Percentiles rank a stretch among this genome's conserved stretches.
Evolutionary conservation across 139 green algal genomes (phyloP).

Genomic region (Chlamydomonas sp.): DNA sequence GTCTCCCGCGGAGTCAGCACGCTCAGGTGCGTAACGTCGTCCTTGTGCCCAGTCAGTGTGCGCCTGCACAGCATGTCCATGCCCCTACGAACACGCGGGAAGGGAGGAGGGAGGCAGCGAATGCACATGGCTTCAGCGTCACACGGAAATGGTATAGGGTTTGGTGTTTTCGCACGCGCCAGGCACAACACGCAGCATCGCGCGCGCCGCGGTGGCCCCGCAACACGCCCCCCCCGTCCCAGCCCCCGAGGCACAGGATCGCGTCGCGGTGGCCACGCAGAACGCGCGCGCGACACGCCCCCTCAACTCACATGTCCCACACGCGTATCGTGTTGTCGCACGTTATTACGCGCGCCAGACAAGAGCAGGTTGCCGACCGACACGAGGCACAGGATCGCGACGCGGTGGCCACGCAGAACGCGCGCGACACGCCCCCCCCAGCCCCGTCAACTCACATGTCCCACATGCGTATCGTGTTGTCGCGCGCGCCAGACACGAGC

Average conservation of each 20-base stretch:
- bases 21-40: constrained; percentile 65
- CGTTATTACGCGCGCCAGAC: constrained; percentile 72
- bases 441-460: no score
- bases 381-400: constrained; percentile 74
- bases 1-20: constrained; percentile 26
- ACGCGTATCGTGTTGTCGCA: constrained; percentile 85
- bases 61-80: constrained; percentile 72
- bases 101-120: no score
- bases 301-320: constrained; percentile 85
- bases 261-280: constrained; percentile 73
- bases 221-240: constrained; percentile 58
- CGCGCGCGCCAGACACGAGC: constrained; percentile 69
- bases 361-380: constrained; percentile 55
- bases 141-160: no score
- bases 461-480: constrained; percentile 93
- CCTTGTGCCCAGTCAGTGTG: constrained; percentile 74
- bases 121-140: no score
- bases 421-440: constrained; percentile 46
- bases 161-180: constrained; percentile 84
- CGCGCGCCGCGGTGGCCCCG: no score
- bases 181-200: no score
- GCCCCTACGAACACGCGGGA: no score
- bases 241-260: constrained; percentile 68
- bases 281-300: constrained; percentile 42
- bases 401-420: constrained; percentile 69